Evolutionary conservation across 805 yeast species (phyloP).

Genomic region (Lachancea sp.): DNA sequence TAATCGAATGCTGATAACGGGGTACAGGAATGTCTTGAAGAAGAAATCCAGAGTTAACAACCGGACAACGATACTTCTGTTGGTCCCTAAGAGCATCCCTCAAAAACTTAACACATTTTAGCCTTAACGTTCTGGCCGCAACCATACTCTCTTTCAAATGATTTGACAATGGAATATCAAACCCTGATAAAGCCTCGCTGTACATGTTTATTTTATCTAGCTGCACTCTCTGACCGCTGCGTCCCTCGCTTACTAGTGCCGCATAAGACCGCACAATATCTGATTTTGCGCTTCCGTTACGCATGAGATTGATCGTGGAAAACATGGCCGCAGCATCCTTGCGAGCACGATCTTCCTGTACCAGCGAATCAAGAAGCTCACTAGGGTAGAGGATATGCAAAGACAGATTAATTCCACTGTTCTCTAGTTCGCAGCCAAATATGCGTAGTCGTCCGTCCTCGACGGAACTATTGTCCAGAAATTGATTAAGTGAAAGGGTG

Average conservation of each 20-base stretch:
- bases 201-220: conserved; percentile 1
- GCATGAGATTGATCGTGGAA: not conserved
- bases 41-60: conserved; percentile 9
- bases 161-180: not conserved
- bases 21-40: conserved; percentile 7
- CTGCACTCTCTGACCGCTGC: conserved; percentile 3
- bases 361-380: conserved; percentile 37
- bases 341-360: conserved; percentile 3
- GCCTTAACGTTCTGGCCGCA: not conserved
- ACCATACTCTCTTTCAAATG: conserved; percentile 1
- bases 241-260: conserved; percentile 16
- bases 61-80: not conserved
- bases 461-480: conserved; percentile 17
- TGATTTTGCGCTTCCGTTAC: not conserved
- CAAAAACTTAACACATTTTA: conserved; percentile 5
- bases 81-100: not conserved
- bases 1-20: conserved; percentile 4
- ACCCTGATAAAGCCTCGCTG: conserved; percentile 2
- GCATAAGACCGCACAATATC: conserved; percentile 28
- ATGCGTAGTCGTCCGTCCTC: conserved; percentile 6
- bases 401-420: conserved; percentile 25
- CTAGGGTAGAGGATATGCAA: conserved; percentile 47
- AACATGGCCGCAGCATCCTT: not conserved
- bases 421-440: conserved; percentile 1
- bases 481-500: conserved; percentile 32